Conservation (phyloP, 2,329 filamentous ascomycete genomes). For the Aspergillus vadensis region DNA sequence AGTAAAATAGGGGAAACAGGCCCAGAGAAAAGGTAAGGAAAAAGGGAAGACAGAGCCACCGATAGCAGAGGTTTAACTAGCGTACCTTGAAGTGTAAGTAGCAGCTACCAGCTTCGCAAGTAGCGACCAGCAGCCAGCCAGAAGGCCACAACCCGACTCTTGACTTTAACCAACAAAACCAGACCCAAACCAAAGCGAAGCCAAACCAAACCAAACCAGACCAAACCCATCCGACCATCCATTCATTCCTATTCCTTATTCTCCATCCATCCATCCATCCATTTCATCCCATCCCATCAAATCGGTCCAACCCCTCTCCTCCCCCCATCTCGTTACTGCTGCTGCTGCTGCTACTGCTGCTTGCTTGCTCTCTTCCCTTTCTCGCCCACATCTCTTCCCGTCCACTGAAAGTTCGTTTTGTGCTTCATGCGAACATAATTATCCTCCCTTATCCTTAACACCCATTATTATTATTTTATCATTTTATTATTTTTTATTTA, state of each 20-base stretch:
- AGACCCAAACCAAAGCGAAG: slow-evolving; percentile 1
- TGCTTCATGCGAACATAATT: slow-evolving; percentile 1
- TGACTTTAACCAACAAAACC: slow-evolving; percentile 3
- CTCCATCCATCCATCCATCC: not conserved
- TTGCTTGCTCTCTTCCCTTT: not conserved
- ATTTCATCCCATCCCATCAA: not conserved
- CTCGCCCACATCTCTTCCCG: not conserved
- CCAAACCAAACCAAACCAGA: not conserved
- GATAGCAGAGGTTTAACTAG: not conserved
- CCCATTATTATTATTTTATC: slow-evolving; percentile 2
- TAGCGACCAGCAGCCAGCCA: not conserved
- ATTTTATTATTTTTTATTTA: not conserved
- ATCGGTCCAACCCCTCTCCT: not conserved
- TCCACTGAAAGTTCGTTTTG: not conserved
- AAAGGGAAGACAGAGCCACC: not conserved
- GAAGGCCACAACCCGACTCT: not conserved
- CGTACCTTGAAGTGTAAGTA: not conserved
- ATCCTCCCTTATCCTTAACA: not conserved
- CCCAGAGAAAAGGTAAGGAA: not conserved
- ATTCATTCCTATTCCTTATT: not conserved
- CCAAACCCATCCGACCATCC: not conserved
- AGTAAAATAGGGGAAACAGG: not conserved
- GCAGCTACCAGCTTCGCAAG: not conserved
- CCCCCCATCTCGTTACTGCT: not conserved
- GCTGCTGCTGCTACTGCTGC: too few species aligned